These are phyloP conservation scores for Trametes cinnabarina DNA, from an alignment of 768 basidiomycete genomes.

Conservation along the genomic window DNA sequence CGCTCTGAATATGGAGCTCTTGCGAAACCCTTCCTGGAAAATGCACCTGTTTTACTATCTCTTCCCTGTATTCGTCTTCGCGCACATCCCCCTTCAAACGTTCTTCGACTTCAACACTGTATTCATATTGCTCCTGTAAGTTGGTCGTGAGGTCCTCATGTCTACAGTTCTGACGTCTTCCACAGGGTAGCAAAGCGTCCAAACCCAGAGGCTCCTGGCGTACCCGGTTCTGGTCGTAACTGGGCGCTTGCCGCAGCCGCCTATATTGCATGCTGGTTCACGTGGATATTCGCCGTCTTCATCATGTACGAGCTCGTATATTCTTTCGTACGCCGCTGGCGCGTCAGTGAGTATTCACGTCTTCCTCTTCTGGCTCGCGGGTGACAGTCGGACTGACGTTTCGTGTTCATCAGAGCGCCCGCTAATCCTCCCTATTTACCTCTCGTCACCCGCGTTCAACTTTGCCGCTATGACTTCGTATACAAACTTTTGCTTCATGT, in stretches of 20 bases:
- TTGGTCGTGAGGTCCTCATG: slow-evolving; percentile 25
- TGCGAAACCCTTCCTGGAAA: slow-evolving; percentile 56
- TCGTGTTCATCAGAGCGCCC: slow-evolving; percentile 62
- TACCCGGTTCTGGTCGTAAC: slow-evolving; percentile 67
- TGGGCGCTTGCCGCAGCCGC: slow-evolving; percentile 84
- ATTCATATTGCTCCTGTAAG: slow-evolving; percentile 81
- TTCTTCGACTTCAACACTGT: slow-evolving; percentile 90
- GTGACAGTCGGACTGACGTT: neutral
- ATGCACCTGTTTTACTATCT: slow-evolving; percentile 65
- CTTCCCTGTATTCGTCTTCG: slow-evolving; percentile 68
- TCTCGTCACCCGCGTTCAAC: slow-evolving; percentile 76
- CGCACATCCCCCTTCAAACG: slow-evolving; percentile 71
- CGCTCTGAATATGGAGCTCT: slow-evolving; percentile 64
- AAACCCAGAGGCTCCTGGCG: slow-evolving; percentile 64
- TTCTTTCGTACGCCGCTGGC: slow-evolving; percentile 74
- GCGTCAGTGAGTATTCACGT: slow-evolving; percentile 60
- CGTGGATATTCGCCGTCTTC: slow-evolving; percentile 71
- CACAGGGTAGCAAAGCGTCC: slow-evolving; percentile 73
- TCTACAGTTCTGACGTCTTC: neutral
- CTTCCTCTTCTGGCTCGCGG: slow-evolving; percentile 1
- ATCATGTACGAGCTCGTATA: slow-evolving; percentile 76
- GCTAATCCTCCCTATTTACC: slow-evolving; percentile 76
- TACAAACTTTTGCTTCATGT: slow-evolving; percentile 80
- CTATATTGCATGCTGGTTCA: slow-evolving; percentile 78
- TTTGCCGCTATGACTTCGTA: slow-evolving; percentile 77